phyloP scores from a whole-genome alignment of 2,329 filamentous ascomycete species.

The Cladosporium sp. region DNA sequence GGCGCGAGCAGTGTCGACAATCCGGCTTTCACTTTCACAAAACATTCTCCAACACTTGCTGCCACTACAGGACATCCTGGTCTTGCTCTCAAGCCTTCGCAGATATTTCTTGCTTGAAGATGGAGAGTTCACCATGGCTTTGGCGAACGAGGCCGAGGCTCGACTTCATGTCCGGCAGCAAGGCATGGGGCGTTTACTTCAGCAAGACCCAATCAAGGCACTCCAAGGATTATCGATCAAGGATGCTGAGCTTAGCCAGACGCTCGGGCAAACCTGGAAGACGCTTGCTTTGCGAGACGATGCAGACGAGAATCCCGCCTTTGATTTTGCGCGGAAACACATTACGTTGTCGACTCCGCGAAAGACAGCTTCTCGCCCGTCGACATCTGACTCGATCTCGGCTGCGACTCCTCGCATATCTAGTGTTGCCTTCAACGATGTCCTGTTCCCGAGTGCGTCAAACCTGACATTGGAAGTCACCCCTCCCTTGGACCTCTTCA shows the following conservation, averaged over 20 bases:
- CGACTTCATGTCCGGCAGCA: slow-evolving; percentile 69
- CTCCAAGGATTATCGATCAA: slow-evolving; percentile 67
- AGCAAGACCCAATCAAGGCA: slow-evolving; percentile 47
- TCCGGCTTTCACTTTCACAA: slow-evolving; percentile 75
- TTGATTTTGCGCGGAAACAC: slow-evolving; percentile 77
- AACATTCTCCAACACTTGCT: slow-evolving; percentile 78
- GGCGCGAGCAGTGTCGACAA: slow-evolving; percentile 65
- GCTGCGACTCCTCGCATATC: slow-evolving; percentile 38
- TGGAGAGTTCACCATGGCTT: slow-evolving; percentile 83
- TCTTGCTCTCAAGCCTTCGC: slow-evolving; percentile 70
- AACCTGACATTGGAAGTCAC: slow-evolving; percentile 66
- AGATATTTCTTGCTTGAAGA: slow-evolving; percentile 83
- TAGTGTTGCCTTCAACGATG: slow-evolving; percentile 63
- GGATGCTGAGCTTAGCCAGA: slow-evolving; percentile 76
- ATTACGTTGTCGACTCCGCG: slow-evolving; percentile 63
- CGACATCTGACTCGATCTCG: slow-evolving; percentile 36
- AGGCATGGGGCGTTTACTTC: slow-evolving; percentile 49
- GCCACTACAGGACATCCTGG: slow-evolving; percentile 69
- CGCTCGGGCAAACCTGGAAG: slow-evolving; percentile 73
- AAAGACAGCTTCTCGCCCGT: slow-evolving; percentile 30
- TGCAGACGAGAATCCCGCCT: slow-evolving; percentile 35
- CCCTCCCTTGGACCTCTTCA: slow-evolving; percentile 81
- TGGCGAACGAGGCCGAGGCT: slow-evolving; percentile 81
- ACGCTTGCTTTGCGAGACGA: slow-evolving; percentile 68
- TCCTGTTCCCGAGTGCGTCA: slow-evolving; percentile 74